Evolutionary conservation across 805 yeast species (phyloP), one percentile per base, ranked within the genome.

Genomic region (Hyphopichia homilentoma): DNA sequence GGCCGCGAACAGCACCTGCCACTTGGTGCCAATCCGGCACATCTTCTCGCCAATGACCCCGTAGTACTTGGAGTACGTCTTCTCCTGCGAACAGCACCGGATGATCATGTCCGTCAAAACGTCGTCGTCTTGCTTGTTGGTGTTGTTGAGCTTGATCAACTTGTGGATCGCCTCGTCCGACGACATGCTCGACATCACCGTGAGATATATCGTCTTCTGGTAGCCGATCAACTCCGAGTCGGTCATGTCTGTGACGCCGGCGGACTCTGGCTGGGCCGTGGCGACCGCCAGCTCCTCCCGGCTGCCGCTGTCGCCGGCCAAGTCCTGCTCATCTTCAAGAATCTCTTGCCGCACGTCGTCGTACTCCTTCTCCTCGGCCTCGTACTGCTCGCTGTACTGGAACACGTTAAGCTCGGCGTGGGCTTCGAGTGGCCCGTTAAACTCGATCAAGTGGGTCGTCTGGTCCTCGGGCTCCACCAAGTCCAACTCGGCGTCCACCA

Each of bases 91-190:
- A 54, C 96, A 83, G 38, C 90, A 78, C 52, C 82, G 83, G 9
- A 86, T 64, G 4, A 90, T 59, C 75, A 84, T 83, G 43, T 83
- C 88, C 6, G 75, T 78, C 9, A 86, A 65, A 43, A 74, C 72
- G 4, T 57, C 56, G 43, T 79, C 75, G 27, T 73, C 66, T 6
- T 63, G 30, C 15, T 25, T 18, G 29, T 38, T 36, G 17, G 38
- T 38, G 14, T 33, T 33, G 27, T 44, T 50, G 16, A 84, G 47
- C 47, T 73, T 75, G 25, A 84, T 45, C 5, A 93, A 59, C 54
- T 89, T 89, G 54, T 89, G 97, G 1, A 86, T 88, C 1, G 95
- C 90, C 63, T 93, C 98, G 44, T 86, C 95, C 4, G 89, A 79
- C 0, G 94, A 81, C 81, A 90, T 75, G 38, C 95, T 79, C 15